Evolutionary conservation across 805 yeast genomes (phyloP).

Genomic region (Pichia rugopelliculosa): DNA sequence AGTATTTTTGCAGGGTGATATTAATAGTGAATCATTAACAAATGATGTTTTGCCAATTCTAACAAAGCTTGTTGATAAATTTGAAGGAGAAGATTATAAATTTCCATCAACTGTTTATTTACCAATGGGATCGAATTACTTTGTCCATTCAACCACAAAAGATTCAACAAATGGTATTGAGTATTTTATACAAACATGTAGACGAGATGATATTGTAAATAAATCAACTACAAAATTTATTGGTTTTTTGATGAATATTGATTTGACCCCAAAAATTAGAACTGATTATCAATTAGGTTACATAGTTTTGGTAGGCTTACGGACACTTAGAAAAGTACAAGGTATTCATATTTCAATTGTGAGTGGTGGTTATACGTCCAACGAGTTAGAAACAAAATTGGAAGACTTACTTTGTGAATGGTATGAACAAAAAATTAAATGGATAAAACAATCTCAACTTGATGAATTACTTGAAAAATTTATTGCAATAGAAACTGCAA

Average conservation of each 20-base stretch:
- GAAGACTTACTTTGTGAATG: slow-evolving; percentile 40
- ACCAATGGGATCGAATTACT: slow-evolving; percentile 31
- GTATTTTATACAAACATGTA: slow-evolving; percentile 52
- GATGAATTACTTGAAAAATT: slow-evolving; percentile 32
- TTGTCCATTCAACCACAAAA: slow-evolving; percentile 29
- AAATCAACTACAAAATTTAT: slow-evolving; percentile 40
- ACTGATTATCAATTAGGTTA: slow-evolving; percentile 56
- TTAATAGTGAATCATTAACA: slow-evolving; percentile 10
- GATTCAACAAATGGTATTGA: slow-evolving; percentile 49
- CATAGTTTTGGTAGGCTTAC: slow-evolving; percentile 48
- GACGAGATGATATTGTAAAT: slow-evolving; percentile 28
- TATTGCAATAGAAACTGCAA: slow-evolving; percentile 20
- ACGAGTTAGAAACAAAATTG: slow-evolving; percentile 36
- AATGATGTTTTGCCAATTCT: slow-evolving; percentile 10
- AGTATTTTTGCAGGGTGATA: slow-evolving; percentile 48
- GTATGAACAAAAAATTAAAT: slow-evolving; percentile 27
- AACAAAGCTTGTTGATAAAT: slow-evolving; percentile 8
- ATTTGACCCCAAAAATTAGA: slow-evolving; percentile 42
- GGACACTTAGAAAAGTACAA: slow-evolving; percentile 41
- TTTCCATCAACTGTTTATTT: slow-evolving; percentile 35
- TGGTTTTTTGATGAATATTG: slow-evolving; percentile 38
- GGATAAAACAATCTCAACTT: slow-evolving; percentile 32
- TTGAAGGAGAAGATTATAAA: slow-evolving; percentile 9
- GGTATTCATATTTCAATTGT: slow-evolving; percentile 55
- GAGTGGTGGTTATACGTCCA: slow-evolving; percentile 41